Evolutionary conservation across 148 eudicot species (phyloP).

Genomic region (Dysphania ambrosioides): DNA sequence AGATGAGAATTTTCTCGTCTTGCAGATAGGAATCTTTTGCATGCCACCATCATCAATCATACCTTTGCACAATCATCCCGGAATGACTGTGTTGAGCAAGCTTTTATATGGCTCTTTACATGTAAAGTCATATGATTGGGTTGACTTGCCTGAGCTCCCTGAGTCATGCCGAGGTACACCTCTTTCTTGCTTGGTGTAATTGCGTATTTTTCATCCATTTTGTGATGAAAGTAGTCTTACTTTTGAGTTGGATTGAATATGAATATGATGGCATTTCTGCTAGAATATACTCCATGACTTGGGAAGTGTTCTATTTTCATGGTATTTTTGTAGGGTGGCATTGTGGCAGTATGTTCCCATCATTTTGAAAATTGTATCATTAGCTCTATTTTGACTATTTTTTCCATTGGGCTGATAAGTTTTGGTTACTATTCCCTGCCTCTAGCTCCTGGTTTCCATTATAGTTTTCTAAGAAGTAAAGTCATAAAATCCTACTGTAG

Average conservation of each 20-base stretch:
- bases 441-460: not conserved
- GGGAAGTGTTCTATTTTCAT: not conserved
- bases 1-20: conserved; percentile 6
- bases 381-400: not conserved
- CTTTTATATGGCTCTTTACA: conserved; percentile 81
- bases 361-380: not conserved
- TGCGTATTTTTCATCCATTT: not conserved
- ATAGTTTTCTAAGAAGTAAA: not conserved
- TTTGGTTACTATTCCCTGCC: not conserved
- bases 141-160: conserved; percentile 59
- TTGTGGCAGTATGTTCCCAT: not conserved
- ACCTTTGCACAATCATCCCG: conserved; percentile 98
- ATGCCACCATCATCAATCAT: conserved; percentile 91
- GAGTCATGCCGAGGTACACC: conserved; percentile 59
- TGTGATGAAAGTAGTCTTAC: not conserved
- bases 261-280: not conserved
- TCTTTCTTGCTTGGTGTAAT: not conserved
- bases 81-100: conserved; percentile 99
- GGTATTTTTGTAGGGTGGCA: not conserved
- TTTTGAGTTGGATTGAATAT: not conserved
- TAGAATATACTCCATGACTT: not conserved
- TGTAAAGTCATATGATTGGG: conserved; percentile 89
- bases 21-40: conserved; percentile 94
- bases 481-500: not conserved
- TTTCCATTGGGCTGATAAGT: no score